Percentiles rank a stretch among this genome's conserved stretches.
Evolutionary conservation across 2,329 filamentous ascomycete species (phyloP).

Genomic region (Cladosporium sp.): DNA sequence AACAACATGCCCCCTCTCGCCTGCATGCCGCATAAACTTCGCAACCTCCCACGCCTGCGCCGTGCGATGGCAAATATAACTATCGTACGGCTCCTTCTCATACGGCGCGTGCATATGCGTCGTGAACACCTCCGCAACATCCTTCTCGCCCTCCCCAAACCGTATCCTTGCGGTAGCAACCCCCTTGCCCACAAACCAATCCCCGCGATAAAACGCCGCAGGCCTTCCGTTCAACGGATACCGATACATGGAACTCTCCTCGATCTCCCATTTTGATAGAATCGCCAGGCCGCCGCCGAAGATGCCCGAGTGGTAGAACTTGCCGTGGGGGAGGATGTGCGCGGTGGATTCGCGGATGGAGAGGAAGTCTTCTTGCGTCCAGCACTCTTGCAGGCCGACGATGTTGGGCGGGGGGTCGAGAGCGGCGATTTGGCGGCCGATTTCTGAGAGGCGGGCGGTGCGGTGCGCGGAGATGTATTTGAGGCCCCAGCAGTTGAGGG

Average conservation of each 20-base stretch:
- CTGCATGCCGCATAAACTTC: conserved; percentile 80
- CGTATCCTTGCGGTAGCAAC: conserved; percentile 80
- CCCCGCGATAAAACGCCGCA: conserved; percentile 88
- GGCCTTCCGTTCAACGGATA: conserved; percentile 94
- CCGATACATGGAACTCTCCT: conserved; percentile 79
- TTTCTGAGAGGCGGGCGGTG: conserved; percentile 74
- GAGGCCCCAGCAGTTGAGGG: conserved; percentile 96
- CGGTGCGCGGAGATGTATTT: conserved; percentile 81
- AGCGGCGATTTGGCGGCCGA: conserved; percentile 74
- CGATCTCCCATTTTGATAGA: conserved; percentile 87
- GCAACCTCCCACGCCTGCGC: conserved; percentile 94
- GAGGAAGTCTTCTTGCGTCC: conserved; percentile 81
- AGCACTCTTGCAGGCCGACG: conserved; percentile 94
- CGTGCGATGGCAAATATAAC: conserved; percentile 85
- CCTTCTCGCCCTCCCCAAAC: conserved; percentile 62
- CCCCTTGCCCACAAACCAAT: conserved; percentile 96
- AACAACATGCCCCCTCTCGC: conserved; percentile 77
- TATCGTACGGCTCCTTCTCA: conserved; percentile 74
- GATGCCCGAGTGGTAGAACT: conserved; percentile 87
- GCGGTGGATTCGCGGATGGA: conserved; percentile 72
- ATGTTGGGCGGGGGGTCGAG: conserved; percentile 73
- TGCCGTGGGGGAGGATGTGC: conserved; percentile 79
- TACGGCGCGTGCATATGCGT: conserved; percentile 87
- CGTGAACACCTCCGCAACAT: conserved; percentile 85
- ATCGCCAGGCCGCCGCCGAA: conserved; percentile 90